Conservation (phyloP, 345 rosid genomes). For the Gossypium raimondii region DNA sequence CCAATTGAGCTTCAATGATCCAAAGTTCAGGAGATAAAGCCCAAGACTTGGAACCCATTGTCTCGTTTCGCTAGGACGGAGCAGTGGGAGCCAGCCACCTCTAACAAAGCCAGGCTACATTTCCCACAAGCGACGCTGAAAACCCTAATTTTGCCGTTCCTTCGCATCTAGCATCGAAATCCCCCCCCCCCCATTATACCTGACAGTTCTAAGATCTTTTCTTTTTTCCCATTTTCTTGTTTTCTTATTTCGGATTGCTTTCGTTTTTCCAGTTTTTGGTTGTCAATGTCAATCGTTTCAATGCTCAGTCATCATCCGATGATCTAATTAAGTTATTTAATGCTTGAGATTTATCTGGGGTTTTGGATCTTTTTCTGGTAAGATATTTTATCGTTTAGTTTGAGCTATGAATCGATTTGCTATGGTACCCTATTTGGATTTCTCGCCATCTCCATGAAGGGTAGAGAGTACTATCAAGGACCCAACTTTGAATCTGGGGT, state of each 20-base stretch:
- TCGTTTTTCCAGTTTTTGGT: background rate
- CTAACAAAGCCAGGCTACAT: background rate
- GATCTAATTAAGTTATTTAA: background rate
- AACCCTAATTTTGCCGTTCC: conserved; percentile 8
- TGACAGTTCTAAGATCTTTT: background rate
- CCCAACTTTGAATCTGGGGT: conserved; percentile 16
- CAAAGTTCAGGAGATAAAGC: background rate
- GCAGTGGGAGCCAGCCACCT: too few relatives aligned
- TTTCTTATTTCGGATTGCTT: background rate
- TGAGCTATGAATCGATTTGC: conserved; percentile 4
- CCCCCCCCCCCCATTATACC: background rate
- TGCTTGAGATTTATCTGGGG: background rate
- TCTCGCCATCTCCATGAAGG: conserved; percentile 32
- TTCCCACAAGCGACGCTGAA: background rate
- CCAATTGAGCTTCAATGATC: background rate
- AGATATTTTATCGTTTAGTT: background rate
- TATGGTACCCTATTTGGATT: conserved; percentile 18
- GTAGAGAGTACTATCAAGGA: conserved; percentile 16
- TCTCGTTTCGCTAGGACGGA: background rate
- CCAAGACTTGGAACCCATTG: background rate
- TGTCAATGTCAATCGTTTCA: background rate
- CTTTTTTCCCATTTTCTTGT: background rate
- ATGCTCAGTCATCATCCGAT: background rate
- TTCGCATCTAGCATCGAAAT: background rate
- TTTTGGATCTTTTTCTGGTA: background rate